Base-by-base conservation (phyloP, 768 basidiomycete species). In the Tulasnella sp. region DNA sequence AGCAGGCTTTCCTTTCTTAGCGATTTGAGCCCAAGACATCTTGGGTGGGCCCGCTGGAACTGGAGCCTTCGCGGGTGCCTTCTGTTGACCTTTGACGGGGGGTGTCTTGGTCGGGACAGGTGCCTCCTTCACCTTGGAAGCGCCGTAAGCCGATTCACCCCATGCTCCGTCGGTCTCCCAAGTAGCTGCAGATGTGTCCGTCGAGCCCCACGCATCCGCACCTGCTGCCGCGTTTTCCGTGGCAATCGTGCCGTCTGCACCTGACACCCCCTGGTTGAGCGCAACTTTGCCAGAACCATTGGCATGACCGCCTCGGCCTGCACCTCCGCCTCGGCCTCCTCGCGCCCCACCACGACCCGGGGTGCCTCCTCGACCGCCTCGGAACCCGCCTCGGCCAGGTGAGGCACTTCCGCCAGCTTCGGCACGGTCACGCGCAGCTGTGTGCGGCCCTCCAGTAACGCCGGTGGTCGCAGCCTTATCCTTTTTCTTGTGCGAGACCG, bases 401-500 rank as follows among this genome's bases (percentile, higher is more conserved):
- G 76, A 42, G 46, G 48, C 76, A 77, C 40, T 41, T 48, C 76
- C 76, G 54, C 46, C 76, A 28, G 76, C 44, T n/a, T 50, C 74
- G 14, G 77, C 82, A 44, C 81, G 80, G 48, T 82, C 83, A n/a
- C 82, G 77, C 24, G 82, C 75, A 76, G 84, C 81, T 76, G 90
- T 83, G 81, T 87, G 72, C 14, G 74, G 69, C 22, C 48, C 72
- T 24, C 79, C 84, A 1, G 90, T 86, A 37, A 93, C 90, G 86
- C 91, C 93, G 75, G 91, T 85, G 42, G 88, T 64, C 28, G 88
- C 75, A 18, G 89, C 83, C 41, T 87, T 81, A 0, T 82, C 69
- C 86, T 94, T 95, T 88, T 94, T 96, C 90, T 95, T 96, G 86
- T 91, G 92, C 82, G 91, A 91, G 80, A 95, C 94, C 78, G 93